Percentiles rank a stretch among this genome's conserved stretches.
phyloP scores from a whole-genome alignment of 2,329 filamentous ascomycete species.

The Apiospora arundinis region DNA sequence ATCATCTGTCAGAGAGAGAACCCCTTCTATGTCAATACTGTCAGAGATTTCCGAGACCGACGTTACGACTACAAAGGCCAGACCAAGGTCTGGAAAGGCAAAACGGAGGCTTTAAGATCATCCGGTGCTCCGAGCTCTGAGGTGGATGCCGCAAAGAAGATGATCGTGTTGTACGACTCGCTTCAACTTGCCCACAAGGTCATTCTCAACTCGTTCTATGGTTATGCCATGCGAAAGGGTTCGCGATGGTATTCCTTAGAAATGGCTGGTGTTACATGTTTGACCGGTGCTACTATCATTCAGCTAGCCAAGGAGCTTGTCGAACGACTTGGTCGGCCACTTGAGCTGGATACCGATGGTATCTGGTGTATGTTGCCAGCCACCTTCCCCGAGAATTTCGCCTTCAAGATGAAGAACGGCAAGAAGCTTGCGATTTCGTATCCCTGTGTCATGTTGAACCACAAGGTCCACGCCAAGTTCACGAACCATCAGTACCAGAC shows the following conservation, averaged over 20 bases:
- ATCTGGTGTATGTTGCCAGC: constrained; percentile 99
- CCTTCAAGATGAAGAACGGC: constrained; percentile 91
- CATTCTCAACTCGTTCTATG: constrained; percentile 98
- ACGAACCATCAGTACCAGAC: constrained; percentile 99
- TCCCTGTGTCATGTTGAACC: constrained; percentile 98
- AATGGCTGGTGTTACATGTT: constrained; percentile 97
- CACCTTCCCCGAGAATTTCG: constrained; percentile 95
- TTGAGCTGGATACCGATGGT: constrained; percentile 97
- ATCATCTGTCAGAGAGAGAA: constrained; percentile 99
- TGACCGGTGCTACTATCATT: constrained; percentile 96
- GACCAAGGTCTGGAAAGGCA: constrained; percentile 98
- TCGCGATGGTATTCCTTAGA: constrained; percentile 99
- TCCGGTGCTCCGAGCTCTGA: constrained; percentile 78
- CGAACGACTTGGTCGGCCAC: constrained; percentile 87
- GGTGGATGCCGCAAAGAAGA: constrained; percentile 95
- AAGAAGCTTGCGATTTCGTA: constrained; percentile 98
- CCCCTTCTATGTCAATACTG: constrained; percentile 97
- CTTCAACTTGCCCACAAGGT: constrained; percentile 97
- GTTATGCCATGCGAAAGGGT: constrained; percentile 98
- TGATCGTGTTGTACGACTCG: constrained; percentile 96
- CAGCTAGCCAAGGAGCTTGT: constrained; percentile 94
- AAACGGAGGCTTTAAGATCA: constrained; percentile 85
- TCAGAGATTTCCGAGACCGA: constrained; percentile 94
- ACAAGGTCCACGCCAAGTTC: constrained; percentile 91
- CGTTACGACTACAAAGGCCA: constrained; percentile 98